Base-by-base conservation (phyloP, 1,284 basidiomycete species). In the Laetiporus sulphureus region DNA sequence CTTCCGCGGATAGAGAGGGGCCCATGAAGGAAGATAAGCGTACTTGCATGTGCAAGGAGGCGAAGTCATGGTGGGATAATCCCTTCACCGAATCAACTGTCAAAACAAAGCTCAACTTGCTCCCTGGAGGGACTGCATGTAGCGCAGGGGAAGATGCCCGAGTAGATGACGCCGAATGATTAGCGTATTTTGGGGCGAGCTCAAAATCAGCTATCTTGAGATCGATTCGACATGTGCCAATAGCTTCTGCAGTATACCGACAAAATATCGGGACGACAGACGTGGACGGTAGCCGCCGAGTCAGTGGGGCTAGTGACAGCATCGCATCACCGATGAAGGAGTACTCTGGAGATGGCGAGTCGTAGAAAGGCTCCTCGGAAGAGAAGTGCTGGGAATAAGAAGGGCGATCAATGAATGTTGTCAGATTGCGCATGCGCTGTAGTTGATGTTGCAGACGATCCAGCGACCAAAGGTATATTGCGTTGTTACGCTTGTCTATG, bases 331-430 rank as follows among this genome's bases (percentile, higher is more conserved):
- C 96, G 42, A 98, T 83, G 62, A 94, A 95, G 4, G 91, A 93
- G 60, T 87, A 93, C 49, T 85, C 80, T 0, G 90, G 86, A 1
- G 90, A 76, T 8, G 85, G 84, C 34, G 76, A 75, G 60, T 93
- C 86, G 63, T 90, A 93, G 67, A 98, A 99, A 1, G 91, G 87
- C 60, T 93, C 90, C 50, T 92, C 86, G 29, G 88, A 84, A 30
- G 90, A 89, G 65, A 98, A 95, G 62, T 98, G 94, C 49, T 85
- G 83, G 13, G 89, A 87, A 64, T 92, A 95, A 11, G 87, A 88
- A 5, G 95, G 94, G 42, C 87, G 82, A 62, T 93, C 89, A 54
- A 94, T 88, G 61, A 93, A 92, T n/a, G 83, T 83, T 16, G 86
- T 90, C 24, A 95, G 71, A 58, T 95, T 95, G 35, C 92, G 84